Conservation (phyloP, 805 yeast genomes). For the Candida nitratophila region DNA sequence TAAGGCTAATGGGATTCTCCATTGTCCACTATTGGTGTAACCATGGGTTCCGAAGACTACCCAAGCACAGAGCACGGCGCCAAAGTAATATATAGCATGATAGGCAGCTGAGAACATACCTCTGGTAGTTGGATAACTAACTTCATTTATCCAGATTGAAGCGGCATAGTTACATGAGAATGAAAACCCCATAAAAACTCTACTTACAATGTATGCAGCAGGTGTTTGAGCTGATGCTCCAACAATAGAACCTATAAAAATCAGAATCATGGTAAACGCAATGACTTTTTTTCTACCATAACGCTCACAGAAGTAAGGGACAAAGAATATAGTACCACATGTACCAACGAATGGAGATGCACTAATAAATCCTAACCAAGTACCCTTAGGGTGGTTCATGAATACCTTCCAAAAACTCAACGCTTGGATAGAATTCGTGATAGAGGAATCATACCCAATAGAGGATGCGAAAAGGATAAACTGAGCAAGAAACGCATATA, state of each 20-base stretch:
- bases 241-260: constrained; percentile 13
- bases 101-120: constrained; percentile 30
- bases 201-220: constrained; percentile 11
- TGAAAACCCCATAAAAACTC: constrained; percentile 12
- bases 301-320: constrained; percentile 4
- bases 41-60: constrained; percentile 28
- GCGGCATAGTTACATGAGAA: constrained; percentile 14
- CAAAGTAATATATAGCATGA: constrained; percentile 37
- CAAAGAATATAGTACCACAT: constrained; percentile 10
- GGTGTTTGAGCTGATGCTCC: constrained; percentile 12
- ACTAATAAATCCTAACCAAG: constrained; percentile 14
- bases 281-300: constrained; percentile 11
- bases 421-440: constrained; percentile 14
- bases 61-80: constrained; percentile 38
- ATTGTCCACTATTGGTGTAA: constrained; percentile 37
- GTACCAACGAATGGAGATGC: constrained; percentile 15
- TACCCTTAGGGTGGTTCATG: constrained; percentile 12
- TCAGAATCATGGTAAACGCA: constrained; percentile 5
- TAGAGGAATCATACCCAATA: constrained; percentile 15
- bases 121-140: constrained; percentile 19
- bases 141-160: constrained; percentile 23
- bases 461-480: constrained; percentile 12
- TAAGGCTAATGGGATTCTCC: constrained; percentile 46
- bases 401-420: constrained; percentile 9
- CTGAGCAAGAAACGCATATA: constrained; percentile 8